Evolutionary conservation across 148 eudicot species (phyloP).

Genomic region (Persicaria maculosa): DNA sequence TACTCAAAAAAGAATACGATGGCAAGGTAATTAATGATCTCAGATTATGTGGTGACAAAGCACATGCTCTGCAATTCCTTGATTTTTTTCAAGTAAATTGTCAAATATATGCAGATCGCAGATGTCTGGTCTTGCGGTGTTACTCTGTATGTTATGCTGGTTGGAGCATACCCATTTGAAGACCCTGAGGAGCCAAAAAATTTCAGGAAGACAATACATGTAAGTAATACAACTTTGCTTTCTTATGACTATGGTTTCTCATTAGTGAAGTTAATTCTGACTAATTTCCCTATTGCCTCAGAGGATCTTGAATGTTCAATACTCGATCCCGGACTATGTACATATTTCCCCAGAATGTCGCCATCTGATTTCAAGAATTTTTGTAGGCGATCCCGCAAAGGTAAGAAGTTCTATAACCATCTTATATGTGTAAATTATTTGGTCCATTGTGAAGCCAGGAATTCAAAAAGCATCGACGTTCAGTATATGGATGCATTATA

Average conservation of each 20-base stretch:
- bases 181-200: slow-evolving; percentile 92
- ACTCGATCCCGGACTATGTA: slow-evolving; percentile 85
- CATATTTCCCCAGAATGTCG: slow-evolving; percentile 87
- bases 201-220: slow-evolving; percentile 84
- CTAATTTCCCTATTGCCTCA: slow-evolving; percentile 22
- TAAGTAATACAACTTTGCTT: slow-evolving; percentile 15
- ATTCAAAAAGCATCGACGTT: too few relatives aligned
- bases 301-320: slow-evolving; percentile 88
- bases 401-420: slow-evolving; percentile 17
- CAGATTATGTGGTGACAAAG: background rate
- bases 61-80: background rate
- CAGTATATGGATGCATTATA: too few relatives aligned
- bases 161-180: slow-evolving; percentile 93
- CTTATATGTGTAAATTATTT: background rate
- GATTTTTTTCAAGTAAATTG: slow-evolving; percentile 3
- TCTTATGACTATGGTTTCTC: background rate
- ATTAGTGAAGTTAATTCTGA: background rate
- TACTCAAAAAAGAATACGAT: slow-evolving; percentile 83
- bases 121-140: slow-evolving; percentile 99
- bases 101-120: slow-evolving; percentile 47
- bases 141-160: slow-evolving; percentile 86
- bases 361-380: slow-evolving; percentile 81
- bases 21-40: slow-evolving; percentile 49
- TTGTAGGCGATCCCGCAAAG: slow-evolving; percentile 82
- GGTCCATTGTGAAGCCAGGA: too few relatives aligned